A percentile compares a stretch with the other conserved stretches of the same genome.
Conservation (phyloP, 768 basidiomycete genomes). For the Hygrocybe coccinea region DNA sequence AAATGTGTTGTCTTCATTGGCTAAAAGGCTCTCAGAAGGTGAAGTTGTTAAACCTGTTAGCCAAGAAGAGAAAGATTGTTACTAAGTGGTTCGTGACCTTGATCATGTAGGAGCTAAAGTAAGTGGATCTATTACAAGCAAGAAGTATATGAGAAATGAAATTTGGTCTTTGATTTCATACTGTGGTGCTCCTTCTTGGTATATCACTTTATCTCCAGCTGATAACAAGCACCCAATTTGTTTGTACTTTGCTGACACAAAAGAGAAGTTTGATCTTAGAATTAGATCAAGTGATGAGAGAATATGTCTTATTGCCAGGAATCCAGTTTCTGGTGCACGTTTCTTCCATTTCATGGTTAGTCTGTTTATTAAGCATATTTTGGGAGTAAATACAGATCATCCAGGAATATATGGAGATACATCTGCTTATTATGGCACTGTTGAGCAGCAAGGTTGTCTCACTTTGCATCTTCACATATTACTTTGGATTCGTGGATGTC, state of each 20-base stretch:
- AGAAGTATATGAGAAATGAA: constrained; percentile 16
- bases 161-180: constrained; percentile 18
- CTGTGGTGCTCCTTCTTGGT: constrained; percentile 23
- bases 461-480: constrained; percentile 38
- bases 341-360: constrained; percentile 25
- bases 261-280: constrained; percentile 14
- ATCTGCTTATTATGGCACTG: constrained; percentile 28
- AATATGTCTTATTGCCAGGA: constrained; percentile 18
- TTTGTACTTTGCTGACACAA: constrained; percentile 24
- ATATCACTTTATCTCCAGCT: constrained; percentile 1
- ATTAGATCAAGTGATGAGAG: constrained; percentile 8
- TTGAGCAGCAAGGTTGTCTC: constrained; percentile 34
- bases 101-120: constrained; percentile 33
- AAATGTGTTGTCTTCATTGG: constrained; percentile 16
- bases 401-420: constrained; percentile 28
- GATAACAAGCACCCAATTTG: constrained; percentile 17
- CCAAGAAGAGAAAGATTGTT: constrained; percentile 32
- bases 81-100: constrained; percentile 28
- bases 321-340: constrained; percentile 16
- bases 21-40: constrained; percentile 19
- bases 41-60: constrained; percentile 22
- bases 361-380: constrained; percentile 22
- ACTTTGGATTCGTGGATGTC: constrained; percentile 30
- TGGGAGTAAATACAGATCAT: constrained; percentile 17
- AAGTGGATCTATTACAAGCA: constrained; percentile 22